Evolutionary conservation across 2,329 filamentous ascomycete genomes (phyloP).

Genomic region (Penicillium sp.): DNA sequence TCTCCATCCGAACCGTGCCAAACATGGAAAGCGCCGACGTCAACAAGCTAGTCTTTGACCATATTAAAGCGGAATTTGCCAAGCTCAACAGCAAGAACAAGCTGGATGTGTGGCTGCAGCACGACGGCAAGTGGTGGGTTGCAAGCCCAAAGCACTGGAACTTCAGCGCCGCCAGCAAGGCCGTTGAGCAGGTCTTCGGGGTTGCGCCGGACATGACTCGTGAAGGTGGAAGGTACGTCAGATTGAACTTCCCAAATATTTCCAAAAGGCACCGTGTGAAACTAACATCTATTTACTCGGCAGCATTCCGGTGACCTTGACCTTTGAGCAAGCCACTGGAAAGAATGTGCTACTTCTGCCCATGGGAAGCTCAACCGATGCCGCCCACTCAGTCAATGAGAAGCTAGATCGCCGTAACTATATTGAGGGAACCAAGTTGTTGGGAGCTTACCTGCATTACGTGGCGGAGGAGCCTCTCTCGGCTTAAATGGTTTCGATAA

Average conservation of each 20-base stretch:
- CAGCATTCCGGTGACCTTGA: slow-evolving; percentile 94
- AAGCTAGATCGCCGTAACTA: slow-evolving; percentile 97
- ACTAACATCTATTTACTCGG: slow-evolving; percentile 21
- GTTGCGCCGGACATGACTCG: slow-evolving; percentile 92
- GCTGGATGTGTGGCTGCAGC: slow-evolving; percentile 75
- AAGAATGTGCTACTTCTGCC: slow-evolving; percentile 96
- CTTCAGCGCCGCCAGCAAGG: slow-evolving; percentile 90
- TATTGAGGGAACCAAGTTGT: slow-evolving; percentile 93
- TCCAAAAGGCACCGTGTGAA: background rate
- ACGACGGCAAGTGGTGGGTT: slow-evolving; percentile 98
- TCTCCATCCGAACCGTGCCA: slow-evolving; percentile 95
- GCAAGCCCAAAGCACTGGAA: slow-evolving; percentile 99
- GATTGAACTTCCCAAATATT: slow-evolving; percentile 1
- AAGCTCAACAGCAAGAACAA: slow-evolving; percentile 92
- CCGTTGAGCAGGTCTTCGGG: slow-evolving; percentile 92
- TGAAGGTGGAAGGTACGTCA: slow-evolving; percentile 79
- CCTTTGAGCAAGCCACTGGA: slow-evolving; percentile 94
- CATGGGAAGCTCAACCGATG: slow-evolving; percentile 96
- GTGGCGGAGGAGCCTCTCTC: slow-evolving; percentile 80
- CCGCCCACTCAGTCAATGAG: slow-evolving; percentile 97
- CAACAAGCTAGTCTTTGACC: slow-evolving; percentile 79
- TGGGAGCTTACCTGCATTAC: slow-evolving; percentile 94
- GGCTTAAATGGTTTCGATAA: slow-evolving; percentile 6
- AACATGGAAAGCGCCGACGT: slow-evolving; percentile 94
- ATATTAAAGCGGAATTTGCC: slow-evolving; percentile 80